These are phyloP conservation scores for Plectosphaerella plurivora DNA, from an alignment of 2,329 filamentous ascomycete genomes.

Conservation along the genomic window DNA sequence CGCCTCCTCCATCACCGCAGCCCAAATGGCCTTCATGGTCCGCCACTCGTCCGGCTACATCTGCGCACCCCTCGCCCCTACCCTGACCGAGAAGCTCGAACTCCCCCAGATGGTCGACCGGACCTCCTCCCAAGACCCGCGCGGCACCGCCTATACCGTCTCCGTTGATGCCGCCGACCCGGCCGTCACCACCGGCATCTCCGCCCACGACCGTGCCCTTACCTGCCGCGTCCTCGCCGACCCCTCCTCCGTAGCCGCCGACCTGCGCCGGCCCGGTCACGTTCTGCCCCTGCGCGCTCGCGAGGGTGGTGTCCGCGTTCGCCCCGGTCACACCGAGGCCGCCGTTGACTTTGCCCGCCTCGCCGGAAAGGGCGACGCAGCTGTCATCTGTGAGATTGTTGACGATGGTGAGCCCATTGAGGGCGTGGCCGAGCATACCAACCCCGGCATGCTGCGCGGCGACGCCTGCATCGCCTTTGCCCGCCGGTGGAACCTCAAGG, in stretches of 20 bases:
- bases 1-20: slow-evolving; percentile 74
- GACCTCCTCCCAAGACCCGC: slow-evolving; percentile 66
- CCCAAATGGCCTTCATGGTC: slow-evolving; percentile 95
- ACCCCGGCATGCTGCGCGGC: slow-evolving; percentile 85
- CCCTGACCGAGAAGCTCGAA: slow-evolving; percentile 64
- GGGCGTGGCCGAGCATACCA: slow-evolving; percentile 60
- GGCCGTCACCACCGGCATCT: slow-evolving; percentile 82
- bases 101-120: slow-evolving; percentile 81
- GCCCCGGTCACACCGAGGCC: slow-evolving; percentile 89
- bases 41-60: slow-evolving; percentile 86
- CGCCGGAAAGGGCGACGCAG: slow-evolving; percentile 71
- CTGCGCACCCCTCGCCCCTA: slow-evolving; percentile 75
- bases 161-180: slow-evolving; percentile 75
- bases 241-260: slow-evolving; percentile 46
- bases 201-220: slow-evolving; percentile 78
- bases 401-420: slow-evolving; percentile 73
- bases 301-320: slow-evolving; percentile 73
- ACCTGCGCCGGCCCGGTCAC: slow-evolving; percentile 82
- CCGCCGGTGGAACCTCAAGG: slow-evolving; percentile 80
- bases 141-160: slow-evolving; percentile 89
- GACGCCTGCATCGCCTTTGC: slow-evolving; percentile 89
- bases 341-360: slow-evolving; percentile 85
- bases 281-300: slow-evolving; percentile 79
- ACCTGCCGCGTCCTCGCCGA: slow-evolving; percentile 77
- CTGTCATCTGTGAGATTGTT: slow-evolving; percentile 87